These are phyloP conservation scores for Thalassiosira profunda DNA, from an alignment of 108 stramenopile genomes.

Conservation along the genomic window DNA sequence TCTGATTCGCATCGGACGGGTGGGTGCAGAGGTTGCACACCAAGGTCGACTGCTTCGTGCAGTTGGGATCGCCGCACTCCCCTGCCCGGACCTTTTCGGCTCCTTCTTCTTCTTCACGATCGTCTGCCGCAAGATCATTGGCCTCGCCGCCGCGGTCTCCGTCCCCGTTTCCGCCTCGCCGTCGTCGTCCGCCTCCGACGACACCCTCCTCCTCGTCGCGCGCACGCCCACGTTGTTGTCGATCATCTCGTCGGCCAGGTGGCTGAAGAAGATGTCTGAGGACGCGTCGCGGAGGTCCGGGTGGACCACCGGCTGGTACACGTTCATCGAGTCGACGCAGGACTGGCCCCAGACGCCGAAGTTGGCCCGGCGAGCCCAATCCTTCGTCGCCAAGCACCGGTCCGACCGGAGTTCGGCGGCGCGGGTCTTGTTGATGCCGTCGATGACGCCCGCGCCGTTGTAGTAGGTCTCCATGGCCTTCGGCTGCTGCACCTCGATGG, in stretches of 20 bases:
- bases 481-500: constrained; percentile 1
- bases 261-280: background rate
- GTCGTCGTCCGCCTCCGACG: too few relatives aligned
- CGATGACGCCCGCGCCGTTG: background rate
- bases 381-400: background rate
- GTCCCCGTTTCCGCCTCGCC: too few relatives aligned
- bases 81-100: too few relatives aligned
- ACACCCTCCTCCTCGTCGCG: background rate
- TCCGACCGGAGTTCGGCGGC: background rate
- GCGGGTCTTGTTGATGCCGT: background rate
- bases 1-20: too few relatives aligned
- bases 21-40: too few relatives aligned
- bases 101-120: too few relatives aligned
- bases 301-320: background rate
- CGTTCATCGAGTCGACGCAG: background rate
- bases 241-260: constrained; percentile 14
- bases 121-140: too few relatives aligned
- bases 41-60: too few relatives aligned
- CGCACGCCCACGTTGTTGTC: background rate
- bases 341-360: background rate
- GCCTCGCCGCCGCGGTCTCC: too few relatives aligned
- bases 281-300: background rate
- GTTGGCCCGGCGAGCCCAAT: background rate
- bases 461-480: background rate
- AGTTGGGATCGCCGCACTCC: too few relatives aligned